These are phyloP conservation scores for Magnaporthiopsis incrustans DNA, from an alignment of 2,329 filamentous ascomycete species.

Conservation along the genomic window DNA sequence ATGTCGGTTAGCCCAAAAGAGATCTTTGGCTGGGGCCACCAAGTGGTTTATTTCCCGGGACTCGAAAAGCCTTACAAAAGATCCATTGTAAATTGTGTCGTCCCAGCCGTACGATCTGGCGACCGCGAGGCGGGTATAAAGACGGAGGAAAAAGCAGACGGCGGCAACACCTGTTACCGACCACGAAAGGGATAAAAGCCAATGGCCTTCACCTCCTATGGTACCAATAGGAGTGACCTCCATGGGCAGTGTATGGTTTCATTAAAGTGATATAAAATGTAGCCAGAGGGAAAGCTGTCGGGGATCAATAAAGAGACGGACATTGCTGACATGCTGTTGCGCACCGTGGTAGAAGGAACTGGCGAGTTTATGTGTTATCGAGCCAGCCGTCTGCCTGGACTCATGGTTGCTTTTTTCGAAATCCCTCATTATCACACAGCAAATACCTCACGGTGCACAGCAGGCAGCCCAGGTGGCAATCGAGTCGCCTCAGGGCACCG, in stretches of 20 bases:
- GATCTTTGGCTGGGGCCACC: neutral
- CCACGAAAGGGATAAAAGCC: slow-evolving; percentile 3
- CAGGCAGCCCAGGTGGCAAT: neutral
- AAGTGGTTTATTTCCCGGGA: no score
- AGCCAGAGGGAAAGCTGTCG: no score
- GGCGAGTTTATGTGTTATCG: neutral
- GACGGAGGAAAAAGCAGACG: neutral
- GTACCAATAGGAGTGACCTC: slow-evolving; percentile 2
- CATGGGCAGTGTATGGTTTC: neutral
- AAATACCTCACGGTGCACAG: neutral
- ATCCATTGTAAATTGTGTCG: slow-evolving; percentile 4
- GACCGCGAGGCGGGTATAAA: slow-evolving; percentile 2
- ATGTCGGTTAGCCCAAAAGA: neutral
- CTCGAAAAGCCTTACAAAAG: neutral
- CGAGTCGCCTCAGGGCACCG: neutral
- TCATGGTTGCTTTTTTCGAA: neutral
- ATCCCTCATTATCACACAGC: neutral
- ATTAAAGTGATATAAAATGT: neutral
- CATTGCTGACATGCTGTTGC: neutral
- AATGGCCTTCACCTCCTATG: slow-evolving; percentile 1
- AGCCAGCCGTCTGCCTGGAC: neutral
- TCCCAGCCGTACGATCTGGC: slow-evolving; percentile 1
- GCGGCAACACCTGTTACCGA: neutral
- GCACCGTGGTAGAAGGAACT: neutral
- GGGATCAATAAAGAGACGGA: neutral